Evolutionary conservation across 331 rosid genomes (phyloP).

Genomic region (Cydonia oblonga): DNA sequence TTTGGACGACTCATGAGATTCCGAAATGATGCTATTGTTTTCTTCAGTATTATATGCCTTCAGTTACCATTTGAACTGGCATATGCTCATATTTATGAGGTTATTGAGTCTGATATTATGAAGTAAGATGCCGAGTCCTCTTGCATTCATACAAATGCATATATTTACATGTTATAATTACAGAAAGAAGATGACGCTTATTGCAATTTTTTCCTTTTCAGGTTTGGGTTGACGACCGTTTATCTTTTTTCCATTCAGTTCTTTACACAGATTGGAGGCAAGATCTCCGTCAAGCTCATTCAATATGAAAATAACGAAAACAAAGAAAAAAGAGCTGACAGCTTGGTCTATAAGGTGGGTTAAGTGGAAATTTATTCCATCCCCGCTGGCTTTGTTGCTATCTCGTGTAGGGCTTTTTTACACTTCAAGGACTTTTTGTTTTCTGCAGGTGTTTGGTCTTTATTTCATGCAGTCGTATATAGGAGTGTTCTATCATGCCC

Average conservation of each 20-base stretch:
- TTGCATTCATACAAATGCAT: neutral
- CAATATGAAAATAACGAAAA: slow-evolving; percentile 73
- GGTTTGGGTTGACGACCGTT: slow-evolving; percentile 80
- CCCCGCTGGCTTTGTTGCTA: neutral
- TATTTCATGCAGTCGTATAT: slow-evolving; percentile 97
- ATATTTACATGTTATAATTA: neutral
- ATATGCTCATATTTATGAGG: slow-evolving; percentile 85
- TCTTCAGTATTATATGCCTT: slow-evolving; percentile 85
- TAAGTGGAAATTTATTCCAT: neutral
- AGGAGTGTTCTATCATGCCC: slow-evolving; percentile 92
- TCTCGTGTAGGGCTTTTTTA: neutral
- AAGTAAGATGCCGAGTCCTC: slow-evolving; percentile 45
- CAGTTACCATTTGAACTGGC: slow-evolving; percentile 96
- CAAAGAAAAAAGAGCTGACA: slow-evolving; percentile 78
- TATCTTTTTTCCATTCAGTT: slow-evolving; percentile 78
- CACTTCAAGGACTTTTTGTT: slow-evolving; percentile 14
- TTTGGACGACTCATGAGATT: slow-evolving; percentile 70
- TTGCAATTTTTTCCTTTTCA: slow-evolving; percentile 20
- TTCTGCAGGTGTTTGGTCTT: slow-evolving; percentile 80
- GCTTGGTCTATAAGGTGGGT: slow-evolving; percentile 94
- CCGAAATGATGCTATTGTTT: slow-evolving; percentile 70
- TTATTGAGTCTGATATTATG: slow-evolving; percentile 43
- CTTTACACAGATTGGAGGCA: slow-evolving; percentile 67
- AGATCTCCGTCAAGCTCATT: slow-evolving; percentile 71
- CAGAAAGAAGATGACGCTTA: slow-evolving; percentile 7